A percentile compares a stretch with the other conserved stretches of the same genome.
Conservation (phyloP, 192 early-diverging fungal species). For the Linnemannia exigua region DNA sequence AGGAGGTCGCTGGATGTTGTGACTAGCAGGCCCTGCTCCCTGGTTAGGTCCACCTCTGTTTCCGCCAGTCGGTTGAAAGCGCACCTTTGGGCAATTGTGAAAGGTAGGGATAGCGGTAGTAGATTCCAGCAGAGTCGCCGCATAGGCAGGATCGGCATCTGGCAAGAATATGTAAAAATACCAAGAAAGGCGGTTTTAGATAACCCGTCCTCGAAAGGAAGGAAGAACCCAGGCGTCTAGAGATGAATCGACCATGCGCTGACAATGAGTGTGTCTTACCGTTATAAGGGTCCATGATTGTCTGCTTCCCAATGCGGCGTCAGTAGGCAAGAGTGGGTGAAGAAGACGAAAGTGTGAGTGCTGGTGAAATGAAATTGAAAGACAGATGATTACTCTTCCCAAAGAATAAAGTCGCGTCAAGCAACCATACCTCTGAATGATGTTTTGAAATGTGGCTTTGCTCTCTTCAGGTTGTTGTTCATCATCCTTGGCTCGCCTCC, state of each 20-base stretch:
- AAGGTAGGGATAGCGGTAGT: slow-evolving; percentile 60
- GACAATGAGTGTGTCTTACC: slow-evolving; percentile 10
- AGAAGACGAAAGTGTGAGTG: neutral
- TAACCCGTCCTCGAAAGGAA: too few relatives aligned
- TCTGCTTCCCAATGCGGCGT: neutral
- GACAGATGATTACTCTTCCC: too few relatives aligned
- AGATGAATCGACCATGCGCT: neutral
- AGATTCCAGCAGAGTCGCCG: slow-evolving; percentile 57
- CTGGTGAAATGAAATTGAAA: too few relatives aligned
- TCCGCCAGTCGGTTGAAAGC: slow-evolving; percentile 23
- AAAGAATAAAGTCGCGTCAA: too few relatives aligned
- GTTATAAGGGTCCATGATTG: slow-evolving; percentile 41
- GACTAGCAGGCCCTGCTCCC: neutral
- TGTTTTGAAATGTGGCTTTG: slow-evolving; percentile 47
- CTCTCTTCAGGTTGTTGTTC: neutral
- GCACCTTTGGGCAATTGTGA: slow-evolving; percentile 48
- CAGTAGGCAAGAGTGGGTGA: neutral
- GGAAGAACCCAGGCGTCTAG: too few relatives aligned
- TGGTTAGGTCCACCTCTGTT: slow-evolving; percentile 19
- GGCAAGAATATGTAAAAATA: neutral
- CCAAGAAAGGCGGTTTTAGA: neutral
- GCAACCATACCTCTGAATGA: too few relatives aligned
- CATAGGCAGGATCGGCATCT: slow-evolving; percentile 63
- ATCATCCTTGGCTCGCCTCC: neutral
- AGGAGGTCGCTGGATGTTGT: slow-evolving; percentile 9